Evolutionary conservation across 2,329 filamentous ascomycete species (phyloP).

Genomic region (Paecilomyces sp.): DNA sequence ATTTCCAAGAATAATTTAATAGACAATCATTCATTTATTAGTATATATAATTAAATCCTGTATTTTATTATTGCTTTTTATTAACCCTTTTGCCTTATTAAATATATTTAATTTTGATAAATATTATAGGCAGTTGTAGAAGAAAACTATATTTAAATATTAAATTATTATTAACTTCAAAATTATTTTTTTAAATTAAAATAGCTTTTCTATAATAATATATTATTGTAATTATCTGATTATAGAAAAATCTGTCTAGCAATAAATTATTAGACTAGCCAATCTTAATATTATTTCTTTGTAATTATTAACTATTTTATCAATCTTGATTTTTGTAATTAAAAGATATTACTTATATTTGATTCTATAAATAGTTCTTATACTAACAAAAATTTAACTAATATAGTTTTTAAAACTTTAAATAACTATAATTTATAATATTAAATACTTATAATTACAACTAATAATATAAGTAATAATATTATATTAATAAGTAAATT

Average conservation of each 20-base stretch:
- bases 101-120: too few species aligned
- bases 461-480: background rate
- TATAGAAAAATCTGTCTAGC: background rate
- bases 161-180: background rate
- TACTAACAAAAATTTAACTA: background rate
- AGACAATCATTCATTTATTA: too few species aligned
- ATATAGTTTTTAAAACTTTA: background rate
- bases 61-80: too few species aligned
- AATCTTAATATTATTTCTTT: background rate
- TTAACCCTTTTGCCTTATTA: too few species aligned
- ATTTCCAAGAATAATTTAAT: too few species aligned
- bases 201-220: too few species aligned
- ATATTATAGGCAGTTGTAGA: too few species aligned
- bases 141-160: too few species aligned
- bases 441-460: background rate
- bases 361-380: background rate
- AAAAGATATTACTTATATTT: too few species aligned
- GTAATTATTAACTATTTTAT: background rate
- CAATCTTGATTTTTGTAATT: too few species aligned
- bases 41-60: too few species aligned
- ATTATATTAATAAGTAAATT: background rate
- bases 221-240: background rate
- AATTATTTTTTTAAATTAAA: background rate
- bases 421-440: background rate
- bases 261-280: background rate